These are phyloP conservation scores for Pleurotus tuoliensis DNA, from an alignment of 768 basidiomycete species.

Conservation along the genomic window DNA sequence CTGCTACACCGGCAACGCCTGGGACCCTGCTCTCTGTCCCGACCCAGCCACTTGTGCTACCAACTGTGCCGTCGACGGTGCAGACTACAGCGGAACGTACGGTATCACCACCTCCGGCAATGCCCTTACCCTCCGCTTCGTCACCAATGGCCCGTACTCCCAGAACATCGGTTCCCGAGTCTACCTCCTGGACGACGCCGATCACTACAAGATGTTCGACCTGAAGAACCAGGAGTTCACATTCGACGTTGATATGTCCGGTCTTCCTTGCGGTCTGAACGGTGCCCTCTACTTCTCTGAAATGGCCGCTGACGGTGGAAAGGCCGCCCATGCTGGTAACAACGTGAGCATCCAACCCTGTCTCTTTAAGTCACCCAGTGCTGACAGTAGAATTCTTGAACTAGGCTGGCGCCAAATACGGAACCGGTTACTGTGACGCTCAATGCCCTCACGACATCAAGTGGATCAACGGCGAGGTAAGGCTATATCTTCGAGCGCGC, in stretches of 20 bases:
- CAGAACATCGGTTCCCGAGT: slow-evolving; percentile 5
- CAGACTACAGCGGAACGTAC: slow-evolving; percentile 30
- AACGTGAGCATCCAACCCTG: background rate
- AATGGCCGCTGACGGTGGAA: slow-evolving; percentile 1
- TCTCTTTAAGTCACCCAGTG: background rate
- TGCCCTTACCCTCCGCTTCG: slow-evolving; percentile 29
- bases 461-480: slow-evolving; percentile 43
- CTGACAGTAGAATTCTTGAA: background rate
- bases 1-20: slow-evolving; percentile 37
- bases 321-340: background rate
- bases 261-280: slow-evolving; percentile 31
- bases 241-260: slow-evolving; percentile 58
- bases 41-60: slow-evolving; percentile 15
- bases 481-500: background rate
- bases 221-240: slow-evolving; percentile 56
- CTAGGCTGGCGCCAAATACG: slow-evolving; percentile 31
- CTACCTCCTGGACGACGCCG: background rate
- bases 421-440: slow-evolving; percentile 17
- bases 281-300: slow-evolving; percentile 18
- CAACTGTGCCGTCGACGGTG: slow-evolving; percentile 17
- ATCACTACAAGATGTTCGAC: slow-evolving; percentile 32
- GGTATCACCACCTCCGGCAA: slow-evolving; percentile 31
- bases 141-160: slow-evolving; percentile 16
- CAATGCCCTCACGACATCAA: slow-evolving; percentile 45
- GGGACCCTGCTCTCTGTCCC: slow-evolving; percentile 35